A percentile compares a stretch with the other conserved stretches of the same genome.
phyloP scores from a whole-genome alignment of 805 yeast genomes.

The Yarrowia hollandica region DNA sequence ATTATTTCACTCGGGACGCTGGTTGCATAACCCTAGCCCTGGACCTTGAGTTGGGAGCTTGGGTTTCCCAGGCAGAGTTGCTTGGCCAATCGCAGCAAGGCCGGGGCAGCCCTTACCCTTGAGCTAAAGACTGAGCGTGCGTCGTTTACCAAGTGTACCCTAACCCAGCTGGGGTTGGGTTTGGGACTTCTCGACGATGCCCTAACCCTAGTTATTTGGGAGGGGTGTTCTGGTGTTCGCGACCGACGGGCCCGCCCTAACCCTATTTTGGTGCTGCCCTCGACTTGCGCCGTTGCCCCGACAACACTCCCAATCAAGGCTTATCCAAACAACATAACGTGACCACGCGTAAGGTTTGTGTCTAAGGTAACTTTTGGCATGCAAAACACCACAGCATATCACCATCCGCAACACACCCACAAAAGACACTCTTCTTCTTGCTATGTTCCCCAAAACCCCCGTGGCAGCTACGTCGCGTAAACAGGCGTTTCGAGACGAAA shows the following conservation, averaged over 20 bases:
- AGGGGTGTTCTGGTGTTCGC: too few relatives aligned
- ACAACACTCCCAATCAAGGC: background rate
- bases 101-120: too few relatives aligned
- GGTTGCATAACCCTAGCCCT: slow-evolving; percentile 1
- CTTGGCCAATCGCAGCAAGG: background rate
- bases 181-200: too few relatives aligned
- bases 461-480: slow-evolving; percentile 15
- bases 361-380: too few relatives aligned
- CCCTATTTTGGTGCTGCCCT: too few relatives aligned
- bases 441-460: slow-evolving; percentile 23
- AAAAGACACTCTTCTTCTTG: background rate
- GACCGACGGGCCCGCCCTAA: too few relatives aligned
- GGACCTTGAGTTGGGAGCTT: background rate
- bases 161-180: background rate
- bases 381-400: slow-evolving; percentile 20
- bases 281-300: background rate
- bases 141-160: background rate
- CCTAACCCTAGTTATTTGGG: background rate
- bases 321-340: background rate
- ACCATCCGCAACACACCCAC: background rate
- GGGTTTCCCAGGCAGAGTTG: background rate
- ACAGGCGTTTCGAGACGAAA: slow-evolving; percentile 16
- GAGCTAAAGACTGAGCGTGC: too few relatives aligned
- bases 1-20: background rate
- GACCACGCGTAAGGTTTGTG: too few relatives aligned